Evolutionary conservation across 345 rosid species (phyloP).

Genomic region (Gossypium rotundifolium): DNA sequence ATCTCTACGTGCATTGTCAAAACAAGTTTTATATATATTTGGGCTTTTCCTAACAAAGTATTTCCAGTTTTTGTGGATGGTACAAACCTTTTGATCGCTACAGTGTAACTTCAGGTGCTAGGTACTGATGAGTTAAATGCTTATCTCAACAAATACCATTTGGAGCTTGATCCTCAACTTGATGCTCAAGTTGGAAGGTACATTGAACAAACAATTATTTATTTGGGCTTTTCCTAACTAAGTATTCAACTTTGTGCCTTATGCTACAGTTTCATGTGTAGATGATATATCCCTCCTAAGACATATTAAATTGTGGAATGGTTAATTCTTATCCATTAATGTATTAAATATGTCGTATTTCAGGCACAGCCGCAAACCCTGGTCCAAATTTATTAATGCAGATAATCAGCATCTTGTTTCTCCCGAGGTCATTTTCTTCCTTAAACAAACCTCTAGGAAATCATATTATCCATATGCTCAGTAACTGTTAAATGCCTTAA

Average conservation of each 20-base stretch:
- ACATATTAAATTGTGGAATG: neutral
- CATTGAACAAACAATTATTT: neutral
- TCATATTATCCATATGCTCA: neutral
- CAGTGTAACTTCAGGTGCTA: slow-evolving; percentile 52
- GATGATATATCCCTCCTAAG: neutral
- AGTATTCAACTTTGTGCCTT: neutral
- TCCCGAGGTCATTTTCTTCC: slow-evolving; percentile 54
- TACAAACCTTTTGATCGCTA: neutral
- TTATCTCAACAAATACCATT: slow-evolving; percentile 75
- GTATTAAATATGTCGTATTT: slow-evolving; percentile 6
- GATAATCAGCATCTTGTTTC: slow-evolving; percentile 94
- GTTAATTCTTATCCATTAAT: neutral
- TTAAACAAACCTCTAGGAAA: neutral
- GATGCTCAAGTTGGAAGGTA: slow-evolving; percentile 94
- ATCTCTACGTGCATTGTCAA: neutral
- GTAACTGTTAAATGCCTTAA: neutral
- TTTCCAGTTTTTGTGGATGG: neutral
- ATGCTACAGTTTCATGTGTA: neutral
- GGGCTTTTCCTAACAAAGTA: neutral
- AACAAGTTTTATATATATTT: neutral
- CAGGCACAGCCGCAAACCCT: slow-evolving; percentile 96
- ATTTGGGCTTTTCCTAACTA: too few relatives aligned
- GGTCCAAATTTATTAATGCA: slow-evolving; percentile 80
- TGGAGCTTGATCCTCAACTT: slow-evolving; percentile 91
- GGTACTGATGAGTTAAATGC: slow-evolving; percentile 92